Percentiles rank a stretch among this genome's conserved stretches.
Evolutionary conservation across 2,329 filamentous ascomycete genomes (phyloP).

Genomic region (Colletotrichum cereale): DNA sequence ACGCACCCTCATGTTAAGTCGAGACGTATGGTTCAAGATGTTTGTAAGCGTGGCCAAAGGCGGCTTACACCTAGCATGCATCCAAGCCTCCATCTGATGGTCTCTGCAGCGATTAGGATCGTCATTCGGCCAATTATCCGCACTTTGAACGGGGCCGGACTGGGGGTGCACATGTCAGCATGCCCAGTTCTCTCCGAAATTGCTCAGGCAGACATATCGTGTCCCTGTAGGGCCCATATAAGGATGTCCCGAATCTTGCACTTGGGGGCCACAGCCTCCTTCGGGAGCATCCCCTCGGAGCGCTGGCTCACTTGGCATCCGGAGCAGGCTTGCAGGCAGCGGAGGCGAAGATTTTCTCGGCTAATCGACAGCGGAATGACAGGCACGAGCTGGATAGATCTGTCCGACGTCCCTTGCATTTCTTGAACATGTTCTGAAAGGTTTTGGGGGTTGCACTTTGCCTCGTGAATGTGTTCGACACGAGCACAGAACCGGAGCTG

Average conservation of each 20-base stretch:
- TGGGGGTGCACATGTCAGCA: neutral
- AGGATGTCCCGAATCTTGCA: constrained; percentile 27
- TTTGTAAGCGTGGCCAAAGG: constrained; percentile 4
- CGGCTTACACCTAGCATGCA: constrained; percentile 4
- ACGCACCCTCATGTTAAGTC: neutral
- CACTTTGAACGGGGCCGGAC: constrained; percentile 9
- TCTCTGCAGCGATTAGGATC: constrained; percentile 13
- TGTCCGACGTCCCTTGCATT: neutral
- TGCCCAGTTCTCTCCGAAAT: neutral
- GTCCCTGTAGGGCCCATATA: constrained; percentile 1
- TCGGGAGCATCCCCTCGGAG: neutral
- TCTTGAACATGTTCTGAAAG: no score
- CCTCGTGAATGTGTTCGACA: neutral
- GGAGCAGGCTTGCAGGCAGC: neutral
- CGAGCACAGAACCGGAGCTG: neutral
- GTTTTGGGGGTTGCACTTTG: neutral
- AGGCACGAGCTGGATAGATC: no score
- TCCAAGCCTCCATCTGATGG: constrained; percentile 16
- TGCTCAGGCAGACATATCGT: constrained; percentile 28
- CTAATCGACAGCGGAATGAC: no score
- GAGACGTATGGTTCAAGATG: neutral
- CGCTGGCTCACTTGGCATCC: neutral
- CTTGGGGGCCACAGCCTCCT: constrained; percentile 28
- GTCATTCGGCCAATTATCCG: constrained; percentile 13
- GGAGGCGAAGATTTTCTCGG: neutral